Conservation (phyloP, 140 eudicot genomes). For the Erigeron philadelphicus region DNA sequence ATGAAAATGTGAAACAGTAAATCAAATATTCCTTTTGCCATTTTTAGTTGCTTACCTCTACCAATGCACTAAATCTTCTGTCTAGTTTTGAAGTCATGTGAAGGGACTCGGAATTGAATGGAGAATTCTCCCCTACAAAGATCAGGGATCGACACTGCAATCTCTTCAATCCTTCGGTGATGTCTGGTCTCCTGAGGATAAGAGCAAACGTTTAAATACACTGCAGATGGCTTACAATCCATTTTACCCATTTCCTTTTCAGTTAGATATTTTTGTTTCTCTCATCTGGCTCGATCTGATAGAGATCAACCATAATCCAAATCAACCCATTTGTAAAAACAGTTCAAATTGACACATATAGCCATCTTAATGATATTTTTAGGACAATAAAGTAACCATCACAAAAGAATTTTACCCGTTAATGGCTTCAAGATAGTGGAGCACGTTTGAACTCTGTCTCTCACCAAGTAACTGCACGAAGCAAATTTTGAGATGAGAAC, state of each 20-base stretch:
- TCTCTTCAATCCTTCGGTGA: constrained; percentile 58
- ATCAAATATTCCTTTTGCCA: not conserved
- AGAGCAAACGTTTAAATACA: not conserved
- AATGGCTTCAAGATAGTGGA: constrained; percentile 73
- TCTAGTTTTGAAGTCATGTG: constrained; percentile 94
- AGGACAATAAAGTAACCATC: constrained; percentile 4
- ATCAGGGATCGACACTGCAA: constrained; percentile 72
- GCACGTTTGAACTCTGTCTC: constrained; percentile 72
- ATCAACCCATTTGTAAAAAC: not conserved
- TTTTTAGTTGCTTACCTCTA: constrained; percentile 53
- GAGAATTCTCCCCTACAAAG: constrained; percentile 80
- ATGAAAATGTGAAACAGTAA: not conserved
- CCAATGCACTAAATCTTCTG: constrained; percentile 84
- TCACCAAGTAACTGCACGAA: constrained; percentile 69
- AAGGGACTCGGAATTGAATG: constrained; percentile 72
- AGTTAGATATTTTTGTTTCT: no score
- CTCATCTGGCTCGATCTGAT: not conserved
- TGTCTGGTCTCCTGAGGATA: constrained; percentile 74
- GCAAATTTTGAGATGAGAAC: constrained; percentile 15
- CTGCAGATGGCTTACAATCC: not conserved
- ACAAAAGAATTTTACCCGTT: constrained; percentile 38
- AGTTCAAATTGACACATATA: not conserved
- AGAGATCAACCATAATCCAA: not conserved
- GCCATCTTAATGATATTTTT: not conserved
- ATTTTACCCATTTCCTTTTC: not conserved